These are phyloP conservation scores for Biancaea sappan DNA, from an alignment of 306 rosid species.

Conservation along the genomic window DNA sequence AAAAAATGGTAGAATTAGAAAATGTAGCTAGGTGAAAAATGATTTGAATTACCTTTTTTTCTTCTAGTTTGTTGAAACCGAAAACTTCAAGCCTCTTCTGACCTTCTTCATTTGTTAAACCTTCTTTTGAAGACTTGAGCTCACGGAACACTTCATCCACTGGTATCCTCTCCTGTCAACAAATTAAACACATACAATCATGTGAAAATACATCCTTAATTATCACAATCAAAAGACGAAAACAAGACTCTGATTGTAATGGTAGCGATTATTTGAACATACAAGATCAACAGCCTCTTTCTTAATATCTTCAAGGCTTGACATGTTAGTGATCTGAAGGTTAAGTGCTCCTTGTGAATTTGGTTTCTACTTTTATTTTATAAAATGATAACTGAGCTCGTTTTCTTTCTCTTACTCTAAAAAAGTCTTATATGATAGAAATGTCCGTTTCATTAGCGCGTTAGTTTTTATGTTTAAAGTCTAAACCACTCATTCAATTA, in stretches of 20 bases:
- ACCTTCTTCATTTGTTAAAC: conserved; percentile 67
- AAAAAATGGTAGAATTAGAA: not conserved
- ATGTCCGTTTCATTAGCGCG: not conserved
- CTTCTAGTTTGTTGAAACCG: conserved; percentile 80
- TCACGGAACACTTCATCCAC: conserved; percentile 66
- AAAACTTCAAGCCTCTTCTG: conserved; percentile 56
- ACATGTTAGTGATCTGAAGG: conserved; percentile 20
- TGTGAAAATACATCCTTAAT: not conserved
- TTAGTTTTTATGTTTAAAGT: not conserved
- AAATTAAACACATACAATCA: not conserved
- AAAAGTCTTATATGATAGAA: not conserved
- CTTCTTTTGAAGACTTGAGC: conserved; percentile 60
- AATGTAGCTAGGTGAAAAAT: too few species aligned
- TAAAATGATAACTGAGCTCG: not conserved
- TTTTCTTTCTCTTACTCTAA: not conserved
- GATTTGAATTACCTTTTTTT: conserved; percentile 60
- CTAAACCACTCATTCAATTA: too few species aligned
- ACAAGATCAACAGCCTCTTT: conserved; percentile 71
- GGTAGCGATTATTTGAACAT: too few species aligned
- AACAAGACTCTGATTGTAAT: too few species aligned
- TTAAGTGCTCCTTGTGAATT: not conserved
- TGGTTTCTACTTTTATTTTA: too few species aligned
- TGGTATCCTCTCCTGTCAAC: conserved; percentile 64
- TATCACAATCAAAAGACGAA: not conserved
- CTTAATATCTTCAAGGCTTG: conserved; percentile 58